Base-by-base conservation (phyloP, 2,329 filamentous ascomycete species). In the Colletotrichum tanaceti region DNA sequence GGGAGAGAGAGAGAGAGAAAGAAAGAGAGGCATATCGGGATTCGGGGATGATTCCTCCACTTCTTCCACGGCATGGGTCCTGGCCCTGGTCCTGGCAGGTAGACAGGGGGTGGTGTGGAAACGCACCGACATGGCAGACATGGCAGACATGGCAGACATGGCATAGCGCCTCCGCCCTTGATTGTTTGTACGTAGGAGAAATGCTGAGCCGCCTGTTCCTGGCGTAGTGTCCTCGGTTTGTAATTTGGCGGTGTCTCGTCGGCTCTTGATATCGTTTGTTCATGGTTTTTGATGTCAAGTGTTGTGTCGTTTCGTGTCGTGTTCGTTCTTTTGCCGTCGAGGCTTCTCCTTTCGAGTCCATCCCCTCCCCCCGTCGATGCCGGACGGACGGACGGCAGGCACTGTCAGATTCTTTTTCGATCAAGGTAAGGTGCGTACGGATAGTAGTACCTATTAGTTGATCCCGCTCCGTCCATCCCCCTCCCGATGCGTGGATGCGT, bases 41-140 rank as follows among this genome's bases (percentile, higher is more conserved):
- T 68, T 68, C 65, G 54, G 60, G 60, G 65, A 65, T 41, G 35
- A 60, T 44, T 47, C 61, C 54, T 68, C 55, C 65, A 68, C 61
- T 60, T 54, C 49, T 55, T n/a, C 52, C 58, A 63, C 47, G 35
- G 43, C 54, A 55, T 41, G 63, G 49, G 63, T 22, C 22, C 58
- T 55, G 50, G 58, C 49, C n/a, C n/a, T n/a, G n/a, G n/a, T n/a
- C n/a, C n/a, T n/a, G n/a, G n/a, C n/a, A n/a, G n/a, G n/a, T n/a
- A 22, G 32, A 28, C 28, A 28, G 28, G 28, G 28, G 7, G n/a
- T 28, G 50, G 58, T n/a, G 52, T 54, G 65, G 59, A n/a, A 18
- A 20, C 43, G 50, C 28, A 38, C 50, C 35, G 58, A 60, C 63
- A 43, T 61, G 63, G n/a, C 22, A 28, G 58, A 44, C 61, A 65